Base-by-base conservation (phyloP, 208 protist species). In the Trypanosoma platydactyli region DNA sequence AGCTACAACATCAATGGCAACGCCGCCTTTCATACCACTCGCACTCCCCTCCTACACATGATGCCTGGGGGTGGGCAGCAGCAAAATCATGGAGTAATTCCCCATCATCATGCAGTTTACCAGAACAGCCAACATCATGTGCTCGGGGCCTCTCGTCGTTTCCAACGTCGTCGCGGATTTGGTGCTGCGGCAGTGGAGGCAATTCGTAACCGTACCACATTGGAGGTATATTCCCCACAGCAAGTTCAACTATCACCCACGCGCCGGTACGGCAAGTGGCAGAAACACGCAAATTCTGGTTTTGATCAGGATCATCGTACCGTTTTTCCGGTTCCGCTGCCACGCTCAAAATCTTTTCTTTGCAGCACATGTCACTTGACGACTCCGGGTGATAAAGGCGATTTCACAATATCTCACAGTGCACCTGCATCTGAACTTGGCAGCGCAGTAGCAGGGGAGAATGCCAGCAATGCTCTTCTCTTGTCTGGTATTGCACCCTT, bases 401-500 rank as follows among this genome's bases (percentile, higher is more conserved):
- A 51, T 11, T 38, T 18, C 15, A 62, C 29, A 29, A 45, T 25
- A 45, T 6, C 9, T 6, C 51, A 49, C n/a, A 41, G 22, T 41
- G 25, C 41, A 25, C 16, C 29, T 42, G 50, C 41, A 22, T 55
- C 52, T 33, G 55, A 48, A 25, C 51, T 49, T 9, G 52, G 45
- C 40, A 50, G 25, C 42, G 25, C 38, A 16, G 27, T 11, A 5
- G 45, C 44, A 45, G 60, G 13, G 27, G 62, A 57, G 1, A 60
- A 41, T n/a, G 30, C 16, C 22, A 40, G 5, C 49, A 33, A 15
- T 22, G 45, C 57, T 20, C 64, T 54, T 40, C 52, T 25, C 7
- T 42, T 81, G 15, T 42, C 65, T 22, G 69, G 61, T 33, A 88
- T 92, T 64, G 77, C 80, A 20, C 68, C 77, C 29, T 85, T 95